Evolutionary conservation across 345 rosid genomes (phyloP).

Genomic region (Euphorbia tirucalli): DNA sequence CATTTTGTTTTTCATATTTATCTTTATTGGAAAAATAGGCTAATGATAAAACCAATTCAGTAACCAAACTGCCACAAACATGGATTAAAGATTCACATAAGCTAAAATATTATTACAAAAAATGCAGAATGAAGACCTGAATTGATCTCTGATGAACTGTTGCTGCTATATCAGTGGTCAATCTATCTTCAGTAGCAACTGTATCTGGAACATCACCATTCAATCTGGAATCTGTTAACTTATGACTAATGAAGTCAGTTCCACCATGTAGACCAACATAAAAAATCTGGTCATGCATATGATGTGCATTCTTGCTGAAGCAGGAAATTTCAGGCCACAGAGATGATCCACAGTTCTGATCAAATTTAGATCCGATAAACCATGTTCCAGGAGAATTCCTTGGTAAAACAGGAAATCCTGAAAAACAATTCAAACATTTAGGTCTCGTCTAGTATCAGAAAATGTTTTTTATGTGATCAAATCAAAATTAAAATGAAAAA

Average conservation of each 20-base stretch:
- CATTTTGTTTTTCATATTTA: not conserved
- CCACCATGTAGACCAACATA: slow-evolving; percentile 27
- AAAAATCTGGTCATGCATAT: slow-evolving; percentile 26
- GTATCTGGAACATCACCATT: slow-evolving; percentile 24
- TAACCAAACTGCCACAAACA: slow-evolving; percentile 1
- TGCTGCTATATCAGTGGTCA: slow-evolving; percentile 12
- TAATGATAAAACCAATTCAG: not conserved
- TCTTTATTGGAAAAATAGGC: not conserved
- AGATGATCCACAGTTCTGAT: slow-evolving; percentile 25
- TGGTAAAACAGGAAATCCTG: slow-evolving; percentile 36
- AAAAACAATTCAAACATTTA: slow-evolving; percentile 14
- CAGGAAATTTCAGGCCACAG: slow-evolving; percentile 31
- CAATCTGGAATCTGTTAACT: slow-evolving; percentile 31
- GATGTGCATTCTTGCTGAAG: slow-evolving; percentile 19
- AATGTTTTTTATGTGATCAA: too few species aligned
- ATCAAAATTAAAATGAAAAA: too few species aligned
- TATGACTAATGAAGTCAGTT: slow-evolving; percentile 31
- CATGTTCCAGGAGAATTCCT: slow-evolving; percentile 25
- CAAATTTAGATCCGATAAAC: slow-evolving; percentile 31
- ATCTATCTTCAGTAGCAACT: slow-evolving; percentile 27
- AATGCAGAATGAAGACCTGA: slow-evolving; percentile 26
- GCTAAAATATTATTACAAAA: not conserved
- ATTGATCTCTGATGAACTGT: slow-evolving; percentile 24
- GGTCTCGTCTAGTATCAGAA: too few species aligned
- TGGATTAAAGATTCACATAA: not conserved